Evolutionary conservation across 768 basidiomycete species (phyloP).

Genomic region (Termitomyces sp.): DNA sequence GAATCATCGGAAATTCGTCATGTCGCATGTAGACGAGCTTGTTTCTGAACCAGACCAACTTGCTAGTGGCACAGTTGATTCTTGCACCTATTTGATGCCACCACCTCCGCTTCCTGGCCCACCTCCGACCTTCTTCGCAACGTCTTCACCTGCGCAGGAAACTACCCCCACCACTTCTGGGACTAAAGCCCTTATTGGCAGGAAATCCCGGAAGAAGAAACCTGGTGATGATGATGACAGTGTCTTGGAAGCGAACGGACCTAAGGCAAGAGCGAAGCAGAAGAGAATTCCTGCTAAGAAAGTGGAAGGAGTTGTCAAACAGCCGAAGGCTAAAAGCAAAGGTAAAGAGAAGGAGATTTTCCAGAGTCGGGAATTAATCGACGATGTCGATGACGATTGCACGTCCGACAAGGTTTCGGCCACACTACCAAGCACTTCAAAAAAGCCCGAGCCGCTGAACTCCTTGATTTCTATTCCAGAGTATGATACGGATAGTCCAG

Average conservation of each 20-base stretch:
- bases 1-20: conserved; percentile 13
- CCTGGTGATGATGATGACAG: neutral
- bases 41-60: conserved; percentile 13
- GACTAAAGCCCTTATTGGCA: neutral
- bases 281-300: conserved; percentile 24
- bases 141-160: conserved; percentile 27
- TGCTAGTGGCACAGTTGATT: neutral
- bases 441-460: conserved; percentile 12
- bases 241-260: conserved; percentile 4
- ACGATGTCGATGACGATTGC: conserved; percentile 25
- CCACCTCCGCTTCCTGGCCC: conserved; percentile 15
- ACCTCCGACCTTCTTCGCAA: conserved; percentile 43
- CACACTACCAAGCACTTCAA: neutral
- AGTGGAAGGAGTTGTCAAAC: conserved; percentile 10
- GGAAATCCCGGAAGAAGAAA: conserved; percentile 16
- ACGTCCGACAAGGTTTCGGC: conserved; percentile 5
- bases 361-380: conserved; percentile 41
- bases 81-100: conserved; percentile 8
- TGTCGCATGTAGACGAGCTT: conserved; percentile 23
- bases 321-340: conserved; percentile 21
- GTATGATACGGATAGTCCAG: conserved; percentile 20
- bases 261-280: conserved; percentile 15
- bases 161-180: neutral
- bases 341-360: conserved; percentile 26
- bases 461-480: conserved; percentile 21